A percentile compares a stretch with the other conserved stretches of the same genome.
These are phyloP conservation scores for Leonotis leonurus DNA, from an alignment of 257 asterid species.

Conservation along the genomic window DNA sequence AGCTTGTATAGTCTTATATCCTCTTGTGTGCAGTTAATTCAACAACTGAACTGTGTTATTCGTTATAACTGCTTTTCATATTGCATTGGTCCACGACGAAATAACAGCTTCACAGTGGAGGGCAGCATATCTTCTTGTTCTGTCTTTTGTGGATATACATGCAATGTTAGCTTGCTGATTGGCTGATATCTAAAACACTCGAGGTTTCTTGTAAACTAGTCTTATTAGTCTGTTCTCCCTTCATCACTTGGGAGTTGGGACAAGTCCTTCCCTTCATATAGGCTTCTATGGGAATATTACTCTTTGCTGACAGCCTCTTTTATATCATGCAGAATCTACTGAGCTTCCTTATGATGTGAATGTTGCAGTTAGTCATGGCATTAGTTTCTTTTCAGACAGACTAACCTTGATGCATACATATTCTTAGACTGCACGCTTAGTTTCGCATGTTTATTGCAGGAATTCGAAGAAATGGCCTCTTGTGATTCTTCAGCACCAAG, in stretches of 20 bases:
- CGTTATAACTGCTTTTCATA: not conserved
- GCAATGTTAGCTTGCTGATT: not conserved
- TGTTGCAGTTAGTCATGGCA: not conserved
- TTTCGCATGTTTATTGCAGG: slow-evolving; percentile 34
- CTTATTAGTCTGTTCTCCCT: not conserved
- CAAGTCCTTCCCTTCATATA: not conserved
- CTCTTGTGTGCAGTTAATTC: not conserved
- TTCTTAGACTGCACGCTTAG: not conserved
- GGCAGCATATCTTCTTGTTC: not conserved
- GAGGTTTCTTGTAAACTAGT: not conserved
- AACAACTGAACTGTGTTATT: not conserved
- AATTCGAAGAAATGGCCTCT: slow-evolving; percentile 33
- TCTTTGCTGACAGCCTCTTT: not conserved
- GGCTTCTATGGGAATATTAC: not conserved
- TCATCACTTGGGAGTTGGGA: not conserved
- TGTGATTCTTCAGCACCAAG: slow-evolving; percentile 37
- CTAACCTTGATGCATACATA: not conserved
- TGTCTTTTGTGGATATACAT: not conserved
- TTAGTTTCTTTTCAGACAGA: not conserved
- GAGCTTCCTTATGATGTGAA: not conserved
- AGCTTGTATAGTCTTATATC: not conserved
- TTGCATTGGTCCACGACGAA: not conserved
- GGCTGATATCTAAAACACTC: not conserved
- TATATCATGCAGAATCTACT: not conserved
- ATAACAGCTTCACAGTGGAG: not conserved